Conservation (phyloP, 306 rosid species). For the Acmispon strigosus region DNA sequence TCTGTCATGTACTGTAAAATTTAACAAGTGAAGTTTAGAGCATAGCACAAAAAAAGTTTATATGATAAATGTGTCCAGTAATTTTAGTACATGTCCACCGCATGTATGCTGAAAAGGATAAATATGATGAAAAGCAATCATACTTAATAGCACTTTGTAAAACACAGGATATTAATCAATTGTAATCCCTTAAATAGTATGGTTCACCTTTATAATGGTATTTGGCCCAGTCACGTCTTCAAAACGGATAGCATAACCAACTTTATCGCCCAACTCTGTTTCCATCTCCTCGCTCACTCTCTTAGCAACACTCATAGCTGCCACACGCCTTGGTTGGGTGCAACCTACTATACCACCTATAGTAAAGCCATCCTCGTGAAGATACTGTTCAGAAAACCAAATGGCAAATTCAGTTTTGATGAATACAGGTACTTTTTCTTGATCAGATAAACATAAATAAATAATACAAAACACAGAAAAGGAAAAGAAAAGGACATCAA, state of each 20-base stretch:
- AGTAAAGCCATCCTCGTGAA: conserved; percentile 89
- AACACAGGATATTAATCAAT: background rate
- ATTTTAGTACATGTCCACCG: background rate
- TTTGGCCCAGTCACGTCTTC: conserved; percentile 95
- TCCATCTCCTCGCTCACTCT: conserved; percentile 99
- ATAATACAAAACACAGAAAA: background rate
- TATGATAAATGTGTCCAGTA: background rate
- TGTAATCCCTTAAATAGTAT: background rate
- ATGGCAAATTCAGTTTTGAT: conserved; percentile 20
- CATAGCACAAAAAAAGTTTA: background rate
- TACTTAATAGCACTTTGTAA: background rate
- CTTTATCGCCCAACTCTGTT: conserved; percentile 80
- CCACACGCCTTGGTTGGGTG: conserved; percentile 99
- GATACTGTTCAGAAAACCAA: conserved; percentile 59
- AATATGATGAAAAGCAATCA: background rate
- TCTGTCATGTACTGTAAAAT: conserved; percentile 93
- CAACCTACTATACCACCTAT: conserved; percentile 74
- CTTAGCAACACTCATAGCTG: conserved; percentile 99
- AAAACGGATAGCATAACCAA: conserved; percentile 97
- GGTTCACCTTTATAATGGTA: conserved; percentile 74
- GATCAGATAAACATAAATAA: background rate
- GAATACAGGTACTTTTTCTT: background rate
- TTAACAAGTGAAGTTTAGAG: conserved; percentile 24
- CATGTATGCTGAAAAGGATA: background rate
- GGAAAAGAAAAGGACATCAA: background rate